A percentile compares a stretch with the other conserved stretches of the same genome.
Conservation (phyloP, 768 basidiomycete genomes). For the Pisolithus orientalis region DNA sequence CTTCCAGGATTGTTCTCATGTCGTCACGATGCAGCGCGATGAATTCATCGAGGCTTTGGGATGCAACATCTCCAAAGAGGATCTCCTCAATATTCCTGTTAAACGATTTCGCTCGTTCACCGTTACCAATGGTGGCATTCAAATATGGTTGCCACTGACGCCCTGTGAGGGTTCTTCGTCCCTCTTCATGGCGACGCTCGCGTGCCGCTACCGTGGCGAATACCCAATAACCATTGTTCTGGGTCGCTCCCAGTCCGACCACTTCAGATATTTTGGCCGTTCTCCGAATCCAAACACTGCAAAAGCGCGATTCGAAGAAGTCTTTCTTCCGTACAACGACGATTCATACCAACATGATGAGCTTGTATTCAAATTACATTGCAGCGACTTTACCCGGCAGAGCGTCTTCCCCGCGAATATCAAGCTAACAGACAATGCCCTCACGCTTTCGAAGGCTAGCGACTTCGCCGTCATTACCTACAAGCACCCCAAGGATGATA, state of each 20-base stretch:
- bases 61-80: not conserved
- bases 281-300: too few relatives aligned
- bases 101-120: not conserved
- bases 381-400: too few relatives aligned
- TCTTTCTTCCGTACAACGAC: too few relatives aligned
- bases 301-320: too few relatives aligned
- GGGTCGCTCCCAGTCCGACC: not conserved
- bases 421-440: too few relatives aligned
- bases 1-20: not conserved
- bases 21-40: not conserved
- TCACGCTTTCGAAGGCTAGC: too few relatives aligned
- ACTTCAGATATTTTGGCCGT: not conserved
- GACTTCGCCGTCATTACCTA: too few relatives aligned
- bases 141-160: not conserved
- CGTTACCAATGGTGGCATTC: not conserved
- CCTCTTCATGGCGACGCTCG: not conserved
- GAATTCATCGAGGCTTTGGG: not conserved
- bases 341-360: too few relatives aligned
- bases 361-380: too few relatives aligned
- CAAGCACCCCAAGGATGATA: too few relatives aligned
- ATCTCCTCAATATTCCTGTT: not conserved
- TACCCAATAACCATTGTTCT: not conserved
- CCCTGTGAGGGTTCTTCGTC: not conserved
- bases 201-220: not conserved
- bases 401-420: too few relatives aligned